Conservation (phyloP, 495 filamentous ascomycete species). For the Neurospora cerealis region DNA sequence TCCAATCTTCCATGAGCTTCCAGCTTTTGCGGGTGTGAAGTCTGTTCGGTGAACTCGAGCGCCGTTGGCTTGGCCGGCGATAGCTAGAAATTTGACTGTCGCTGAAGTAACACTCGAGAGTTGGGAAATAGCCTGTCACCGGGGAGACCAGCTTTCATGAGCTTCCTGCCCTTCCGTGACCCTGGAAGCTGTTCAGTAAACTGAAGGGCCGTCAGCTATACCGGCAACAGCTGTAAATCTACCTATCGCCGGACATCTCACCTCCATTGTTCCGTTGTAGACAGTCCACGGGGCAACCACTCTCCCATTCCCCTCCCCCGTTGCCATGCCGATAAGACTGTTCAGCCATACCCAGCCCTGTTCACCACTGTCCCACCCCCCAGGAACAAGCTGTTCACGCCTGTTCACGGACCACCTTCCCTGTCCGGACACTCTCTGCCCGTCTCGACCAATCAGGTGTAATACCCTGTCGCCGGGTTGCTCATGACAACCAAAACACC, state of each 20-base stretch:
- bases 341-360: not conserved
- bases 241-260: not conserved
- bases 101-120: not conserved
- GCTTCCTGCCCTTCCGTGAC: not conserved
- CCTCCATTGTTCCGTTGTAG: too few relatives aligned
- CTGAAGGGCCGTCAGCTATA: not conserved
- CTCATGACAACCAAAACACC: not conserved
- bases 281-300: not conserved
- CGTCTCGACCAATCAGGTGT: constrained; percentile 11
- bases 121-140: not conserved
- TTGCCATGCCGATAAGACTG: not conserved
- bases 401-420: not conserved
- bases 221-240: not conserved
- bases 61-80: not conserved
- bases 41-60: not conserved
- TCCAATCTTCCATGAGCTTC: not conserved
- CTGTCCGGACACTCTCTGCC: not conserved
- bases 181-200: not conserved
- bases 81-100: not conserved
- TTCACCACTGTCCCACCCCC: not conserved
- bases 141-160: not conserved
- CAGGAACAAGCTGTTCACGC: not conserved
- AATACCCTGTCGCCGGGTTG: not conserved
- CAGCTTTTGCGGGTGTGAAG: not conserved
- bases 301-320: not conserved